Conservation (phyloP, 371 early-diverging fungal genomes). For the Lichtheimia corymbifera region DNA sequence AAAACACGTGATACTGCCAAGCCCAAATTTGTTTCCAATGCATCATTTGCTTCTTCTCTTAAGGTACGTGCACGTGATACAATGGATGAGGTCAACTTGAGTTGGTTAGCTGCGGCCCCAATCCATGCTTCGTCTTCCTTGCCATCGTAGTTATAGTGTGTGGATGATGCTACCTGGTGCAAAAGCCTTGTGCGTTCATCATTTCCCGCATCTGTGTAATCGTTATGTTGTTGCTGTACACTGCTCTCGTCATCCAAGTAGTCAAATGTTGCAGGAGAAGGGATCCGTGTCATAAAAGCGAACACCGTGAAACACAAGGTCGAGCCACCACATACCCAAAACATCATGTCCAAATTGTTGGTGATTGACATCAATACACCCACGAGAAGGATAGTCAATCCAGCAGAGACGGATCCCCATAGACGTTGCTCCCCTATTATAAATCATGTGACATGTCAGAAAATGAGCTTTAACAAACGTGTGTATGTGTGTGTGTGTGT, state of each 20-base stretch:
- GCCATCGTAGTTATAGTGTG: background rate
- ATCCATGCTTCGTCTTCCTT: background rate
- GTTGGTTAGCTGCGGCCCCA: background rate
- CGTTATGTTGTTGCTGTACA: background rate
- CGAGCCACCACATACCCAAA: constrained; percentile 34
- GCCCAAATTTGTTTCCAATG: constrained; percentile 31
- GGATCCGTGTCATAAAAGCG: constrained; percentile 9
- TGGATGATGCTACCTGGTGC: background rate
- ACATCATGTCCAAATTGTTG: constrained; percentile 28
- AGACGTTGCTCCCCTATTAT: constrained; percentile 40
- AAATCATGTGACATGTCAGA: background rate
- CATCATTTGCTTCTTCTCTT: constrained; percentile 43
- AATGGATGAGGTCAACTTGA: constrained; percentile 15
- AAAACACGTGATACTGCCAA: constrained; percentile 36
- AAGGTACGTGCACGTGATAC: constrained; percentile 12
- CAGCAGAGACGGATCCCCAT: constrained; percentile 46
- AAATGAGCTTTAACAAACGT: background rate
- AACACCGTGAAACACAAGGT: constrained; percentile 25
- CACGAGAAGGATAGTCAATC: constrained; percentile 37
- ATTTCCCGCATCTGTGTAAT: background rate
- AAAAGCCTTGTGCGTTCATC: constrained; percentile 1
- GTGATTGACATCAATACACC: constrained; percentile 36
- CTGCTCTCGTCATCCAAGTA: too few relatives aligned
- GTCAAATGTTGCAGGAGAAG: background rate
- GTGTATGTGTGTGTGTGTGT: background rate